A percentile compares a stretch with the other conserved stretches of the same genome.
Conservation (phyloP, 805 yeast genomes). For the Schwanniomyces yamadae region DNA sequence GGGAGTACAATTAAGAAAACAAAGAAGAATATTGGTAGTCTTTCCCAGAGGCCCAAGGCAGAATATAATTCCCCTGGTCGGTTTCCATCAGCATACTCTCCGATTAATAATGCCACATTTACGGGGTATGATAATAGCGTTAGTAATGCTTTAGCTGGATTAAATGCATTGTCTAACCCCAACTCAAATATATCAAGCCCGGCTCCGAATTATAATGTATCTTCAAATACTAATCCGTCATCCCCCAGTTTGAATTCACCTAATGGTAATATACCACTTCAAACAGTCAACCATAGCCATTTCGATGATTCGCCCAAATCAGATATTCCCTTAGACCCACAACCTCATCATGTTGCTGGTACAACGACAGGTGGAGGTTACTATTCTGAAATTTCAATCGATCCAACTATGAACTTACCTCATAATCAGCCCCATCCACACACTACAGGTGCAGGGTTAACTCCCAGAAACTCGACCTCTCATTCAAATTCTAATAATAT, state of each 20-base stretch:
- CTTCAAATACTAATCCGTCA: slow-evolving; percentile 13
- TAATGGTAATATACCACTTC: slow-evolving; percentile 9
- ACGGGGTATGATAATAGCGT: slow-evolving; percentile 42
- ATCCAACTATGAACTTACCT: slow-evolving; percentile 47
- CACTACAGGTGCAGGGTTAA: slow-evolving; percentile 19
- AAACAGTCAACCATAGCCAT: slow-evolving; percentile 3
- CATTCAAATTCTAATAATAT: neutral
- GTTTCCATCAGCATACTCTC: slow-evolving; percentile 33
- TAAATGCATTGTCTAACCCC: slow-evolving; percentile 40
- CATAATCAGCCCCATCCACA: slow-evolving; percentile 39
- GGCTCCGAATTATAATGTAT: slow-evolving; percentile 16
- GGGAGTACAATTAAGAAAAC: slow-evolving; percentile 5
- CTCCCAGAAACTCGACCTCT: slow-evolving; percentile 32
- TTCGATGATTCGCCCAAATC: slow-evolving; percentile 26
- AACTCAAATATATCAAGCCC: slow-evolving; percentile 31
- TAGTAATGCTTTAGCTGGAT: slow-evolving; percentile 43
- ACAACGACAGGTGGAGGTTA: slow-evolving; percentile 21
- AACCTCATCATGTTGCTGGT: slow-evolving; percentile 6
- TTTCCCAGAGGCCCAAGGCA: slow-evolving; percentile 2
- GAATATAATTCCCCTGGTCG: slow-evolving; percentile 9
- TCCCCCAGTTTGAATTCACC: slow-evolving; percentile 23
- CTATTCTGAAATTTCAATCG: slow-evolving; percentile 43
- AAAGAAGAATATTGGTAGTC: slow-evolving; percentile 4
- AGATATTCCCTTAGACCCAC: slow-evolving; percentile 14
- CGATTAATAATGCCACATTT: slow-evolving; percentile 35